Evolutionary conservation across 805 yeast species (phyloP), one percentile per base, ranked within the genome.

Genomic region (Candida ipomoeae): DNA sequence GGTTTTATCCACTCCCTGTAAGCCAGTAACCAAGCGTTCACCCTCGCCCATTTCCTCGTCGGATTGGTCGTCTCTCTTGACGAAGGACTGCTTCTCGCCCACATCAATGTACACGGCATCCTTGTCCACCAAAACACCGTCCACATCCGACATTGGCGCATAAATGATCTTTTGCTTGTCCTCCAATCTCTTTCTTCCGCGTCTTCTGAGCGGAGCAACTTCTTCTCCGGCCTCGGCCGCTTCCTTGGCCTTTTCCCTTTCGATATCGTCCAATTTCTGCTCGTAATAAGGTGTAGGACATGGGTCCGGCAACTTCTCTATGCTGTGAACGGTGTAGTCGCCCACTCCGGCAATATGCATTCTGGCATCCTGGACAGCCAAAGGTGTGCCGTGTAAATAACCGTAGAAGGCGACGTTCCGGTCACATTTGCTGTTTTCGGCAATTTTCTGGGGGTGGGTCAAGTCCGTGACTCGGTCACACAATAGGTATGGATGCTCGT

Each of bases 101-200:
- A 87, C 82, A 60, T 87, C 97, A 53, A 94, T 89, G 62, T 91
- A 94, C 2, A 94, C 99, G 7, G 99, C 97, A 73, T 94, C 99
- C 64, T 87, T 91, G 71, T 94, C 99, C 54, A 94, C 89, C 57
- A 94, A 75, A 35, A 94, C 96, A 66, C 99, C 99, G 50, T 97
- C 97, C n/a, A 94, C 97, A 68, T 94, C 98, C 43, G 97, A 88
- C 99, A 94, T 94, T 45, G 99, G 99, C 0, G 99, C 99, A 67
- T 95, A 94, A 2, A 94, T 89, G 57, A 89, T 82, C 66, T 91
- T 94, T 65, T 89, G 96, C 60, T 85, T 89, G 63, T 94, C 99
- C 57, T 94, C 98, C 48, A 94, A 80, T 63, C 98, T 81, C 65
- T 89, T 88, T 62, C 97, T 80, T 67, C 97, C 83, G 58, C 79